A percentile compares a stretch with the other conserved stretches of the same genome.
phyloP scores from a whole-genome alignment of 495 filamentous ascomycete species.

The Cenococcum geophilum region DNA sequence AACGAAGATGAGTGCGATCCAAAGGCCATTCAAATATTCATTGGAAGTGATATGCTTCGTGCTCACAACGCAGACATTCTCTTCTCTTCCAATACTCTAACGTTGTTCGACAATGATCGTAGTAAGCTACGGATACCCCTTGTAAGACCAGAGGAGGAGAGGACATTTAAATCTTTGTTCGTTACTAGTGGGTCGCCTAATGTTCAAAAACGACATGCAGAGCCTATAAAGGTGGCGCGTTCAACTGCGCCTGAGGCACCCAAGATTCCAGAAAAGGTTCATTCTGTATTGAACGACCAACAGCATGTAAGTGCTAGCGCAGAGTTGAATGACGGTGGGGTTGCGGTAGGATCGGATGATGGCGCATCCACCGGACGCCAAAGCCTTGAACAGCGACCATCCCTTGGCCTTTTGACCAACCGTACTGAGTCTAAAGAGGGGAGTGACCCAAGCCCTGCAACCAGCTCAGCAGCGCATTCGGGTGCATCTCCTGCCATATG shows the following conservation, averaged over 20 bases:
- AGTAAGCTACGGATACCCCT: constrained; percentile 89
- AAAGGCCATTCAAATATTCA: constrained; percentile 65
- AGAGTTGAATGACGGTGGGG: constrained; percentile 8
- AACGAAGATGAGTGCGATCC: constrained; percentile 44
- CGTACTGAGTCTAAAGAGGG: constrained; percentile 23
- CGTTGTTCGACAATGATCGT: constrained; percentile 76
- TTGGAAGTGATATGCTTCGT: constrained; percentile 82
- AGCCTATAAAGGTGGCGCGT: background rate
- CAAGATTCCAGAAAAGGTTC: constrained; percentile 1
- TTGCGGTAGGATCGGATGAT: constrained; percentile 20
- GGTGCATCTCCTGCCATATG: constrained; percentile 38
- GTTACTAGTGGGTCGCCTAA: constrained; percentile 44
- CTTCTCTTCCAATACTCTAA: constrained; percentile 83
- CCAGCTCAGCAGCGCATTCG: constrained; percentile 29
- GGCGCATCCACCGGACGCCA: constrained; percentile 15
- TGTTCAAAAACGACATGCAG: background rate
- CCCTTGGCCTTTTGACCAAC: constrained; percentile 12
- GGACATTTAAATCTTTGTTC: constrained; percentile 66
- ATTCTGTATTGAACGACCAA: background rate
- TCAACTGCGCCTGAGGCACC: constrained; percentile 1
- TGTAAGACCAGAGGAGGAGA: constrained; percentile 85
- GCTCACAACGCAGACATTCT: constrained; percentile 84
- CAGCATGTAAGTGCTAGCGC: background rate
- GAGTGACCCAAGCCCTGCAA: constrained; percentile 25
- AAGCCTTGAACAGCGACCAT: constrained; percentile 25